Evolutionary conservation across 352 stramenopile genomes (phyloP), one percentile per base, ranked within the genome.

Genomic region (Phytophthora vignae): DNA sequence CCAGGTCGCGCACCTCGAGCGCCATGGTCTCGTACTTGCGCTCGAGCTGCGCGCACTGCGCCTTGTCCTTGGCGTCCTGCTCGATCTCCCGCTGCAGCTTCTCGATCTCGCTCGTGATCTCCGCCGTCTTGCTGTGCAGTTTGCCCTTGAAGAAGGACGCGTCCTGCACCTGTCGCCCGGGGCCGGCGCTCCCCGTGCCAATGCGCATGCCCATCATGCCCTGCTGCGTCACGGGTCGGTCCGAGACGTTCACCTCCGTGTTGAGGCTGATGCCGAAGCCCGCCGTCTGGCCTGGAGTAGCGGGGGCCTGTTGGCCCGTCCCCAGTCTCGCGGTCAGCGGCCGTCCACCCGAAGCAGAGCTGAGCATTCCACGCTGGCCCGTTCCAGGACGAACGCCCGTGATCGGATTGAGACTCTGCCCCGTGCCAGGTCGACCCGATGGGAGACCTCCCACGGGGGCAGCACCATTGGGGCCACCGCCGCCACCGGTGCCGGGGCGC

Each of bases 141-240:
- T 96, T 86, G 10, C 90, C 90, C 67, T 97, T 90, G 71, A 97
- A 98, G 71, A 89, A 98, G 15, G 83, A 96, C 50, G 86, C 79
- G 71, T 98, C 93, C 66, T 98, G 87, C 55, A 98, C 84, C 52
- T 96, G 81, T 25, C 93, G 79, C 19, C 91, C 81, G 0, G 88
- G 86, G 11, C 90, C 90, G 0, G 83, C 80, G 60, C 77, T 87
- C 2, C 75, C 73, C 1, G 82, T 88, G 25, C 78, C 85, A 6
- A 92, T 76, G 27, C 92, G 90, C 92, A 98, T 98, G 44, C 94
- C 93, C 75, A 93, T 92, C 89, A 98, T 97, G 50, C 94, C 93
- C 66, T 98, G 93, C 62, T 97, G 90, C 15, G 93, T 98, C 65
- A 98, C 92, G 1, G 94, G 93, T 7, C 94, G 79, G 29, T 98